phyloP scores from a whole-genome alignment of 2,329 filamentous ascomycete species.

The Beauveria sp. region DNA sequence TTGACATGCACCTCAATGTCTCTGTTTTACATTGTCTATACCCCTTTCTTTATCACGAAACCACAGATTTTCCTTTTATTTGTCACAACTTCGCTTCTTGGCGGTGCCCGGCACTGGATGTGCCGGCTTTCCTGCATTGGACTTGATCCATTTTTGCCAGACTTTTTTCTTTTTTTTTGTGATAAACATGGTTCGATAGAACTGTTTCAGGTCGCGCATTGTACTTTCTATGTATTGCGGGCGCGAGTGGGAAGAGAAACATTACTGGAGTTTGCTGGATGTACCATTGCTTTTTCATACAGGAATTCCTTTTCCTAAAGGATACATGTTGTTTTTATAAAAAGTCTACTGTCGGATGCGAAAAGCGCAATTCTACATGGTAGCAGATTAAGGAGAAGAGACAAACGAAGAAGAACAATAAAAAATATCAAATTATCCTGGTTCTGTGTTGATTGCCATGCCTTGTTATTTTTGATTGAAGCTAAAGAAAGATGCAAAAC shows the following conservation, averaged over 20 bases:
- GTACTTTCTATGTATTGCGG: neutral
- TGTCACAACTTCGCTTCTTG: neutral
- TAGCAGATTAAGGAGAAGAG: neutral
- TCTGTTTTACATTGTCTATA: conserved; percentile 11
- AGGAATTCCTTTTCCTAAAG: neutral
- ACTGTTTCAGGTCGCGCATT: conserved; percentile 2
- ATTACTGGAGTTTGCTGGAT: conserved; percentile 10
- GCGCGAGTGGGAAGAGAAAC: conserved; percentile 1
- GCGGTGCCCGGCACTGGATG: neutral
- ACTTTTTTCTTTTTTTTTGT: neutral
- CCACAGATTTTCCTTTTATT: conserved; percentile 1
- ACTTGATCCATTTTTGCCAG: conserved; percentile 5
- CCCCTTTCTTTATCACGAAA: conserved; percentile 9
- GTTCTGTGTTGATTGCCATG: neutral
- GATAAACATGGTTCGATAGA: conserved; percentile 9
- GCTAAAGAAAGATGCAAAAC: neutral
- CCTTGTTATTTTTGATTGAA: neutral
- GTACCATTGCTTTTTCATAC: neutral
- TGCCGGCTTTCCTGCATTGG: neutral
- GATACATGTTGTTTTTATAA: neutral
- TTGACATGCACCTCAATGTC: conserved; percentile 7
- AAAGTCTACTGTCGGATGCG: conserved; percentile 4
- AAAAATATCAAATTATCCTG: neutral
- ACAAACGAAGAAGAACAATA: neutral
- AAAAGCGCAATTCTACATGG: neutral